Evolutionary conservation across 2,329 filamentous ascomycete genomes (phyloP), one percentile per base, ranked within the genome.

Genomic region (Bipolaris sorokiniana): DNA sequence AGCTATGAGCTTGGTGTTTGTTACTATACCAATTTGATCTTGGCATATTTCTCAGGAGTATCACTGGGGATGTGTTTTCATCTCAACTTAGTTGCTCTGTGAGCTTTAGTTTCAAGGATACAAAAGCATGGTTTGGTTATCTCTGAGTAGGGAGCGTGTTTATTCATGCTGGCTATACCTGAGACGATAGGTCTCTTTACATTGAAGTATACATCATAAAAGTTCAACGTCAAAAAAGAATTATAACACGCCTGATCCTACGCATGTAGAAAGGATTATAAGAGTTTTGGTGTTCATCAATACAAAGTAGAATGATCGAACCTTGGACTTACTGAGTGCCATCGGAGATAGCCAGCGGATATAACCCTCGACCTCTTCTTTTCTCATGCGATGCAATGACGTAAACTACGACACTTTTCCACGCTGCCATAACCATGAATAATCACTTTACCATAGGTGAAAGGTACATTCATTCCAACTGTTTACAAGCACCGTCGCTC

Each of bases 311-410:
- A 41, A 41, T 7, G 11, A 15, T 13, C 20, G 15, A 41, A 41
- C 22, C 7, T 22, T 26, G 5, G 10, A 15, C 38, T 26, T 41
- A 56, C 36, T 56, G 48, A 56, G 49, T 49, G 38, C 2, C 13
- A 16, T 15, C 31, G 40, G 46, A 31, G 38, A 23, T 34, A 9
- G 7, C 42, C 48, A 22, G 33, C 16, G 53, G 41, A 40, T 36
- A 20, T 37, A 47, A 22, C n/a, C 51, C 13, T 28, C 20, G 10
- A 22, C 5, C 48, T 45, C 15, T 41, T 16, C 44, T 15, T 33
- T 23, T 26, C 34, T 7, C 28, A 23, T 50, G 36, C 47, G 5
- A 42, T 1, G 13, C 22, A 16, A 56, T 56, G 54, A 52, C 48
- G 54, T 42, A 51, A 26, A 3, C 48, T 31, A 10, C 26, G 37